phyloP scores from a whole-genome alignment of 495 filamentous ascomycete species.

The Cercophora newfieldiana region DNA sequence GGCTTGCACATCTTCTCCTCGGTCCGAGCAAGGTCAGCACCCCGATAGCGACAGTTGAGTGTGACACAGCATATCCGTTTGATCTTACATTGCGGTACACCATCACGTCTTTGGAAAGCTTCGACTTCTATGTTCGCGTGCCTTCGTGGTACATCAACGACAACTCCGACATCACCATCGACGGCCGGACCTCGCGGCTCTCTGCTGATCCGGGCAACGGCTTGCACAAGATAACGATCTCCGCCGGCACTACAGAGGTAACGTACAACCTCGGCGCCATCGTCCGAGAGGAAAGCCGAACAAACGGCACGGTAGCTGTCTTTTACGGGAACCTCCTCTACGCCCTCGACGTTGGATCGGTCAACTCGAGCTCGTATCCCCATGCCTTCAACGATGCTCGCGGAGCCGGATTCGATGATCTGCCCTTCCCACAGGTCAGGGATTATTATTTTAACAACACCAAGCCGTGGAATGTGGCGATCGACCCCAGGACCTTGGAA shows the following conservation, averaged over 20 bases:
- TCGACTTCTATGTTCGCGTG: conserved; percentile 53
- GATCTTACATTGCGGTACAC: conserved; percentile 48
- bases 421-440: conserved; percentile 33
- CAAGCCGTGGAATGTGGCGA: conserved; percentile 50
- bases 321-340: conserved; percentile 58
- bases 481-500: conserved; percentile 42
- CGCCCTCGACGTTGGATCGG: conserved; percentile 46
- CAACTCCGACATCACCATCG: conserved; percentile 25
- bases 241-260: conserved; percentile 29
- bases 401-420: not conserved
- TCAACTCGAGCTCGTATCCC: conserved; percentile 20
- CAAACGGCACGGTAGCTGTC: conserved; percentile 56
- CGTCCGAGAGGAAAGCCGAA: conserved; percentile 39
- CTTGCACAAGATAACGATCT: conserved; percentile 36
- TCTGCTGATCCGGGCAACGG: conserved; percentile 27
- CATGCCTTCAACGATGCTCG: conserved; percentile 23
- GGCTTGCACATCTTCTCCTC: conserved; percentile 47
- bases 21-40: conserved; percentile 37
- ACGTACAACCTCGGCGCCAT: conserved; percentile 28
- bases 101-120: conserved; percentile 38
- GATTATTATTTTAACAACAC: conserved; percentile 42
- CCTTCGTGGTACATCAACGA: conserved; percentile 45
- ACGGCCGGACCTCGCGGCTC: conserved; percentile 11
- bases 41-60: conserved; percentile 21
- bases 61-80: conserved; percentile 58